phyloP scores from a whole-genome alignment of 1,284 basidiomycete genomes.

The Phylloporus gajari region DNA sequence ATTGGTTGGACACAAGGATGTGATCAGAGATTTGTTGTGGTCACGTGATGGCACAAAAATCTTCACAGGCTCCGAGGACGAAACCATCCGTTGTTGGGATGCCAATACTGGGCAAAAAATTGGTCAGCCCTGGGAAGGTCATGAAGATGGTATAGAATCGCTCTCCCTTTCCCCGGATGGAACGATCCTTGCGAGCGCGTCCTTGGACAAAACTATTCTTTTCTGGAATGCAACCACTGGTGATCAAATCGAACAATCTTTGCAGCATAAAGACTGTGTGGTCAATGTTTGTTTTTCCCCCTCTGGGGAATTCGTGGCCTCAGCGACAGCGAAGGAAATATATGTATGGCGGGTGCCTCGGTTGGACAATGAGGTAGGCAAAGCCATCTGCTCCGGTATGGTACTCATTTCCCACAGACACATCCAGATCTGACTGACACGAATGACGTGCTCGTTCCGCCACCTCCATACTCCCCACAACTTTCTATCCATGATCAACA shows the following conservation, averaged over 20 bases:
- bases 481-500: no score
- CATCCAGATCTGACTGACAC: no score
- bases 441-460: no score
- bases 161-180: slow-evolving; percentile 14
- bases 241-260: background rate
- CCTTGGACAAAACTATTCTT: slow-evolving; percentile 15
- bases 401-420: no score
- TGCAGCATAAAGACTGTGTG: slow-evolving; percentile 2
- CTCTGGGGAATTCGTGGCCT: slow-evolving; percentile 20
- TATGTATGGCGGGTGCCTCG: slow-evolving; percentile 16
- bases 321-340: background rate
- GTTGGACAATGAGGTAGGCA: no score
- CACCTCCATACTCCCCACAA: no score
- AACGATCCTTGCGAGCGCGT: slow-evolving; percentile 11
- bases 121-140: slow-evolving; percentile 8
- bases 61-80: background rate
- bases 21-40: no score
- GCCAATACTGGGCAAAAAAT: slow-evolving; percentile 9
- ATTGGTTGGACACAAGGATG: no score
- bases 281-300: slow-evolving; percentile 17
- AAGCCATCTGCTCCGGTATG: no score
- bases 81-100: background rate
- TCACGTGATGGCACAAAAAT: slow-evolving; percentile 7
- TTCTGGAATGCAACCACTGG: slow-evolving; percentile 19
- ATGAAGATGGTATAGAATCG: no score